phyloP scores from a whole-genome alignment of 371 early-diverging fungal genomes.

The Actinomortierella wolfii region DNA sequence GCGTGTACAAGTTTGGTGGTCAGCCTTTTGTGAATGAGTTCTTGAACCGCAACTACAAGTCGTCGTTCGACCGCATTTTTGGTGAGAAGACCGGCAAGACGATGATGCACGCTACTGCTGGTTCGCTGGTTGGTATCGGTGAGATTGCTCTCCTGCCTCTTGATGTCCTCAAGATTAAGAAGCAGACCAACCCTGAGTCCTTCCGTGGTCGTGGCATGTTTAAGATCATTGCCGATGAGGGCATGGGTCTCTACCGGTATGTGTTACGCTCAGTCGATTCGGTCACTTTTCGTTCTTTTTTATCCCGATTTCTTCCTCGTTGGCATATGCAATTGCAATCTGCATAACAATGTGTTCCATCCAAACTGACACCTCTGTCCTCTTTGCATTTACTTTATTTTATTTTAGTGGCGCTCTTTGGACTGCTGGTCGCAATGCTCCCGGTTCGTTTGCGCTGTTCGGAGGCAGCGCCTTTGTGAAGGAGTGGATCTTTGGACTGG shows the following conservation, averaged over 20 bases:
- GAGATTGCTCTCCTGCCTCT: slow-evolving; percentile 95
- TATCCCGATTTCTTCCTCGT: too few species aligned
- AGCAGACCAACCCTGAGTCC: slow-evolving; percentile 92
- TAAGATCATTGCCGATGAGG: slow-evolving; percentile 85
- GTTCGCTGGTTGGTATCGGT: slow-evolving; percentile 95
- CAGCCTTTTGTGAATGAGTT: slow-evolving; percentile 96
- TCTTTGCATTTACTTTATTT: not conserved
- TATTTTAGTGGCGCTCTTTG: slow-evolving; percentile 86
- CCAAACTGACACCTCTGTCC: too few species aligned
- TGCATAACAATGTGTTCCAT: too few species aligned
- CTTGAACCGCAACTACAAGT: slow-evolving; percentile 80
- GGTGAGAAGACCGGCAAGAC: slow-evolving; percentile 95
- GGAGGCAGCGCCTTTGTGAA: slow-evolving; percentile 96
- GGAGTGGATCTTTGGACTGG: slow-evolving; percentile 86
- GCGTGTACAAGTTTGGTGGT: slow-evolving; percentile 98
- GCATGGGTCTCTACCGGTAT: slow-evolving; percentile 89
- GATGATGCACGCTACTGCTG: slow-evolving; percentile 97
- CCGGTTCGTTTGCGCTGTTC: slow-evolving; percentile 96
- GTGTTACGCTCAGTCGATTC: slow-evolving; percentile 1
- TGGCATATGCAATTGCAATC: too few species aligned
- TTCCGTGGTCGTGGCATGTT: slow-evolving; percentile 87
- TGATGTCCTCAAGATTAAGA: slow-evolving; percentile 97
- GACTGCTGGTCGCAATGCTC: slow-evolving; percentile 98
- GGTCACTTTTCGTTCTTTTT: too few species aligned
- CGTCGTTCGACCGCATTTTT: slow-evolving; percentile 76